Evolutionary conservation across 1,139 yeast species (phyloP).

Genomic region (Sugiyamaella sp.): DNA sequence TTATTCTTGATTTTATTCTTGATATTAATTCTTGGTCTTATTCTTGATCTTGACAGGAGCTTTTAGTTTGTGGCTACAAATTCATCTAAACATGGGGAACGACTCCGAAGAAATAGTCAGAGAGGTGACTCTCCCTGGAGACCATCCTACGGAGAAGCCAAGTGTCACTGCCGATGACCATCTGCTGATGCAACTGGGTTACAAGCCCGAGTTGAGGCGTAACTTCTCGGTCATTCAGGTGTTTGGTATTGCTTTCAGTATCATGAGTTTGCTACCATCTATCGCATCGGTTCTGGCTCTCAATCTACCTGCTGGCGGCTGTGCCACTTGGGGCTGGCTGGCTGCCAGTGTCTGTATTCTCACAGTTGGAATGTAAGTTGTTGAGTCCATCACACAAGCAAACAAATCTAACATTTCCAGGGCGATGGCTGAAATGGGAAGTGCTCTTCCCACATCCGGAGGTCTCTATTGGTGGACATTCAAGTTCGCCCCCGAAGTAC

Average conservation of each 20-base stretch:
- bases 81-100: background rate
- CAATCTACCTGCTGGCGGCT: slow-evolving; percentile 45
- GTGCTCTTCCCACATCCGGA: slow-evolving; percentile 68
- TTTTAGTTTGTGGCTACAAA: too few species aligned
- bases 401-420: too few species aligned
- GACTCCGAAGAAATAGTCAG: background rate
- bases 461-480: slow-evolving; percentile 60
- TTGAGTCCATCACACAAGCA: too few species aligned
- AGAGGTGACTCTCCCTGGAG: slow-evolving; percentile 7
- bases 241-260: slow-evolving; percentile 58
- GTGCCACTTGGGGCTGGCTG: slow-evolving; percentile 60
- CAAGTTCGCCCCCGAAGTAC: slow-evolving; percentile 55
- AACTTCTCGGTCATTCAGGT: slow-evolving; percentile 66
- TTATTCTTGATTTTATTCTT: background rate
- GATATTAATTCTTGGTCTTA: background rate
- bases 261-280: slow-evolving; percentile 70
- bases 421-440: slow-evolving; percentile 60
- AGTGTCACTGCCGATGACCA: slow-evolving; percentile 34
- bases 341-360: slow-evolving; percentile 35
- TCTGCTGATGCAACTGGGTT: slow-evolving; percentile 53
- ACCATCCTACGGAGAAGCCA: slow-evolving; percentile 7
- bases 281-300: slow-evolving; percentile 48
- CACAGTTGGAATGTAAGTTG: slow-evolving; percentile 38
- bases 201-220: slow-evolving; percentile 70
- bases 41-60: too few species aligned